phyloP scores from a whole-genome alignment of 2,329 filamentous ascomycete genomes.

The Monilinia fructicola region DNA sequence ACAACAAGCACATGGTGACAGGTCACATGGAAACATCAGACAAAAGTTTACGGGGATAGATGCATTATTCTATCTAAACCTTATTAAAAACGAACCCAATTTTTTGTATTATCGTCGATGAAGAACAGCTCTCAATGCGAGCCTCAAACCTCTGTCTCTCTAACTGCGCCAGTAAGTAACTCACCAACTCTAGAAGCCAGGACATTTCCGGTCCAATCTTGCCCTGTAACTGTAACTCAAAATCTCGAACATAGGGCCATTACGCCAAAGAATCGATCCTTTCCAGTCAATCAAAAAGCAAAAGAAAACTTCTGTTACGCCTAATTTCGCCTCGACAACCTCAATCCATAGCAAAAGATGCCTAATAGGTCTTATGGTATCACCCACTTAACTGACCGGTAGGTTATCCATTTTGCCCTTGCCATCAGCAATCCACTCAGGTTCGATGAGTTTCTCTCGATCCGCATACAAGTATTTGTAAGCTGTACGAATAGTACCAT shows the following conservation, averaged over 20 bases:
- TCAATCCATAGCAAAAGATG: slow-evolving; percentile 16
- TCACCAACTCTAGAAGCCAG: slow-evolving; percentile 20
- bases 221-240: slow-evolving; percentile 29
- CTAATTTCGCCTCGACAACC: not conserved
- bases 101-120: slow-evolving; percentile 1
- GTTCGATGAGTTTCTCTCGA: slow-evolving; percentile 70
- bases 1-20: not conserved
- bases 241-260: slow-evolving; percentile 23
- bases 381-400: slow-evolving; percentile 48
- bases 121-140: slow-evolving; percentile 5
- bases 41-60: not conserved
- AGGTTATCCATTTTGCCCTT: slow-evolving; percentile 70
- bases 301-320: slow-evolving; percentile 21
- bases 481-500: slow-evolving; percentile 93
- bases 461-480: slow-evolving; percentile 85
- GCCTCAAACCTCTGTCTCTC: slow-evolving; percentile 21
- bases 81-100: slow-evolving; percentile 7
- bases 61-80: slow-evolving; percentile 12
- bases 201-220: slow-evolving; percentile 25
- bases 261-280: slow-evolving; percentile 27
- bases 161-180: slow-evolving; percentile 20
- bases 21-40: not conserved
- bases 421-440: slow-evolving; percentile 71
- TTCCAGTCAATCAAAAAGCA: slow-evolving; percentile 23
- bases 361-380: slow-evolving; percentile 30